Evolutionary conservation across 2,329 filamentous ascomycete species (phyloP).

Genomic region (Aspergillus piperis): DNA sequence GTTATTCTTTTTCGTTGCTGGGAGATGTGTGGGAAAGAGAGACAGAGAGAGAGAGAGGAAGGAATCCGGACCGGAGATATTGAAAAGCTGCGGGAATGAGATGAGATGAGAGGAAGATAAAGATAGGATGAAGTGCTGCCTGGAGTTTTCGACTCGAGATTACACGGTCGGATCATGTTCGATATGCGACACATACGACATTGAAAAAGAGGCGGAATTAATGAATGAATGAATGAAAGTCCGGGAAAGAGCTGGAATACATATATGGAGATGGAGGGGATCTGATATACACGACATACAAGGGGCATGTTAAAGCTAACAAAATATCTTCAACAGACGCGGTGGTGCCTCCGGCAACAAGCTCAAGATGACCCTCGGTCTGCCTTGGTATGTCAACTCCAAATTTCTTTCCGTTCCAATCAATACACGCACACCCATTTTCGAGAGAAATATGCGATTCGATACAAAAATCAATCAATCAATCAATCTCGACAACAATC

Average conservation of each 20-base stretch:
- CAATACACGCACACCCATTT: constrained; percentile 17
- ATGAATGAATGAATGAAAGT: no score
- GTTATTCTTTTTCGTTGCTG: constrained; percentile 27
- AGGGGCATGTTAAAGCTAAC: constrained; percentile 20
- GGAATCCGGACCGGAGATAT: background rate
- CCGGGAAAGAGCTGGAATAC: no score
- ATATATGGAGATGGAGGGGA: no score
- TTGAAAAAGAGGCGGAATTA: no score
- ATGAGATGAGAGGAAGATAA: background rate
- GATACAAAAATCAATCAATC: background rate
- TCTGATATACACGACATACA: no score
- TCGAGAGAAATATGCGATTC: constrained; percentile 13
- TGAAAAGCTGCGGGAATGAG: background rate
- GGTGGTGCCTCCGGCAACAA: constrained; percentile 93
- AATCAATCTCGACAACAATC: no score
- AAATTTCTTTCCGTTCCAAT: constrained; percentile 15
- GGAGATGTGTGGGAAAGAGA: constrained; percentile 17
- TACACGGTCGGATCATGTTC: no score
- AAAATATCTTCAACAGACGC: constrained; percentile 49
- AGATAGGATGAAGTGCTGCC: background rate
- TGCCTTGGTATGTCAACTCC: constrained; percentile 83
- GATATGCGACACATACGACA: no score
- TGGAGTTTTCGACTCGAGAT: no score
- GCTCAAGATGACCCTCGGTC: constrained; percentile 99
- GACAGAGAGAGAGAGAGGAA: background rate